A percentile compares a stretch with the other conserved stretches of the same genome.
These are phyloP conservation scores for Chaetomium tenue DNA, from an alignment of 495 filamentous ascomycete species.

Conservation along the genomic window DNA sequence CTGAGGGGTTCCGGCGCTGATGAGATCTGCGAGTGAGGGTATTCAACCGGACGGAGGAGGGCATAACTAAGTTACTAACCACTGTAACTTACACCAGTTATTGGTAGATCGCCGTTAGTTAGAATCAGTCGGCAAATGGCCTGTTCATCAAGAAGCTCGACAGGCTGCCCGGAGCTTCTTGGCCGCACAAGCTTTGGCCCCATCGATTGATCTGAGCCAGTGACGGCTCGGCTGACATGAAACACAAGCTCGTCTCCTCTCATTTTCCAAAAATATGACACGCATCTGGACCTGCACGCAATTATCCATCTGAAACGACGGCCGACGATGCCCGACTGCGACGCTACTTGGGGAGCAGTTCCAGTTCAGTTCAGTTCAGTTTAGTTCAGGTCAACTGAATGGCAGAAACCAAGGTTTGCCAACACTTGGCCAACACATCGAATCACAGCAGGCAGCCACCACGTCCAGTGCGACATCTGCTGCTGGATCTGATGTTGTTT, in stretches of 20 bases:
- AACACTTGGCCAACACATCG: background rate
- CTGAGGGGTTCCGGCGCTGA: background rate
- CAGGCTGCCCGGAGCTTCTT: background rate
- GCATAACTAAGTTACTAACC: too few species aligned
- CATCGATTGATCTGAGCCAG: background rate
- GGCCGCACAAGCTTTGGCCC: background rate
- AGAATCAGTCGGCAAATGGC: background rate
- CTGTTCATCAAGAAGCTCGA: background rate
- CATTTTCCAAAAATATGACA: slow-evolving; percentile 23
- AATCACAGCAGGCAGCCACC: background rate
- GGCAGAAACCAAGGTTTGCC: background rate
- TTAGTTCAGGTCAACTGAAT: too few species aligned
- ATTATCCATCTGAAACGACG: slow-evolving; percentile 7
- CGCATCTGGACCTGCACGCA: slow-evolving; percentile 7
- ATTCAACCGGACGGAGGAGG: background rate
- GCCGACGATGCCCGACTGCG: background rate
- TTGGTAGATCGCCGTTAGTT: background rate
- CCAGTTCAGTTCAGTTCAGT: background rate
- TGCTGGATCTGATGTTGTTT: slow-evolving; percentile 1
- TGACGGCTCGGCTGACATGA: slow-evolving; percentile 6
- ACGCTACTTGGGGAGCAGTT: background rate
- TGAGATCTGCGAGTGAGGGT: background rate
- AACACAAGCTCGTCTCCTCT: slow-evolving; percentile 19
- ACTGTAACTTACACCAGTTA: too few species aligned
- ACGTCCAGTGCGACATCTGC: background rate